Percentiles rank a stretch among this genome's conserved stretches.
Evolutionary conservation across 2,329 filamentous ascomycete genomes (phyloP).

Genomic region (Fusarium subglutinans): DNA sequence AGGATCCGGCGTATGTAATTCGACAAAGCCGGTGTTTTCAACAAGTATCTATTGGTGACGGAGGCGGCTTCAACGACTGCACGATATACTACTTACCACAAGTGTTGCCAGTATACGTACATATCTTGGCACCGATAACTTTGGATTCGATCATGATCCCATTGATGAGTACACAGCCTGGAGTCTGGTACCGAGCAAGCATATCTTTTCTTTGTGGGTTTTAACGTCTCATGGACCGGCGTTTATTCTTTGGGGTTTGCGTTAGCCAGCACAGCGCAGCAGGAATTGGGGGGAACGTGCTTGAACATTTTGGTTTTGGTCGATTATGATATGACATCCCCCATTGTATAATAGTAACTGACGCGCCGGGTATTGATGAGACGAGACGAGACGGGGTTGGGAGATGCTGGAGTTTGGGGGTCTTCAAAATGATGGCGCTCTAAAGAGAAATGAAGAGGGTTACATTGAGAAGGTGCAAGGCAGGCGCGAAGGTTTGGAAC

Average conservation of each 20-base stretch:
- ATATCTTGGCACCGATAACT: neutral
- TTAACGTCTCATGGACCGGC: conserved; percentile 34
- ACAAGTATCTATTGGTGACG: conserved; percentile 11
- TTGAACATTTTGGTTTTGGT: conserved; percentile 22
- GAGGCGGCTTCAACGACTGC: conserved; percentile 25
- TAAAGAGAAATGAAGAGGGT: neutral
- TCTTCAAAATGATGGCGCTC: conserved; percentile 12
- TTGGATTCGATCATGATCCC: conserved; percentile 15
- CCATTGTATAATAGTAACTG: conserved; percentile 34
- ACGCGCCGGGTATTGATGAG: neutral
- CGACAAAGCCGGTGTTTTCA: conserved; percentile 14
- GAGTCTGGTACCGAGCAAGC: conserved; percentile 35
- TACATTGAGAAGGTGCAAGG: conserved; percentile 12
- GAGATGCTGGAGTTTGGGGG: conserved; percentile 21
- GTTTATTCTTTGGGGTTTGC: conserved; percentile 33
- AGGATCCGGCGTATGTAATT: conserved; percentile 9
- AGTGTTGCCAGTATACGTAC: conserved; percentile 1
- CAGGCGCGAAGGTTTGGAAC: neutral
- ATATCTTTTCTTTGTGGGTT: conserved; percentile 26
- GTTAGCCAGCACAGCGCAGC: neutral
- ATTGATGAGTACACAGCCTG: conserved; percentile 31
- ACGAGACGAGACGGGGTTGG: conserved; percentile 2
- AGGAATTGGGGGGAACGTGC: conserved; percentile 1
- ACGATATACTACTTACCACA: conserved; percentile 15
- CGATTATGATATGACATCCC: conserved; percentile 32